Evolutionary conservation across 208 protist genomes (phyloP).

Genomic region (Leptomonas pyrrhocoris): DNA sequence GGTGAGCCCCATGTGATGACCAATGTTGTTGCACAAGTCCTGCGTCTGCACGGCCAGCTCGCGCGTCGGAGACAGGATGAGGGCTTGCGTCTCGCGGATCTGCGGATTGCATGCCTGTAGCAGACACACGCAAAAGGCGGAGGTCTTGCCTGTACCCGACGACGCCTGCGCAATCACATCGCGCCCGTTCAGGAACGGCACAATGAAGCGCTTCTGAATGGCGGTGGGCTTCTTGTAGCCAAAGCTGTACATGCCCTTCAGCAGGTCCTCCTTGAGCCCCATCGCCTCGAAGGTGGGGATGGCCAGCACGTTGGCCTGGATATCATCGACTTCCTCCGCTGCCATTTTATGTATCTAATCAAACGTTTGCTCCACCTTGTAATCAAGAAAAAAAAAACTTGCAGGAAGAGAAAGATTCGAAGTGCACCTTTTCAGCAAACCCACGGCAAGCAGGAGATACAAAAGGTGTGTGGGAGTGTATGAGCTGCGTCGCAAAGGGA

Average conservation of each 20-base stretch:
- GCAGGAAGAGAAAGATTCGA: no score
- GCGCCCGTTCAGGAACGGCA: conserved; percentile 85
- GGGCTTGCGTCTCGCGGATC: conserved; percentile 90
- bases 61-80: conserved; percentile 98
- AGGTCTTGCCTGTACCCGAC: conserved; percentile 99
- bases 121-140: conserved; percentile 96
- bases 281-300: conserved; percentile 91
- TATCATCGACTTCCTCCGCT: conserved; percentile 54
- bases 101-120: conserved; percentile 87
- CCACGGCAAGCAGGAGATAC: no score
- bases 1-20: conserved; percentile 92
- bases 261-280: conserved; percentile 84
- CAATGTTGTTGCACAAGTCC: conserved; percentile 94
- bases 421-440: no score
- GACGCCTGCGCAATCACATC: conserved; percentile 98
- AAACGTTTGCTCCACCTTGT: no score
- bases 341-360: conserved; percentile 12
- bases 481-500: no score
- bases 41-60: conserved; percentile 98
- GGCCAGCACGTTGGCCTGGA: conserved; percentile 87
- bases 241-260: conserved; percentile 97
- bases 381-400: no score
- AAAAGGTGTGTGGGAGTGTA: no score
- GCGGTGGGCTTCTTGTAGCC: conserved; percentile 98
- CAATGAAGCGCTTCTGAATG: conserved; percentile 98